Evolutionary conservation across 2,329 filamentous ascomycete genomes (phyloP), one percentile per base, ranked within the genome.

Genomic region (Phaeomoniella chlamydospora): DNA sequence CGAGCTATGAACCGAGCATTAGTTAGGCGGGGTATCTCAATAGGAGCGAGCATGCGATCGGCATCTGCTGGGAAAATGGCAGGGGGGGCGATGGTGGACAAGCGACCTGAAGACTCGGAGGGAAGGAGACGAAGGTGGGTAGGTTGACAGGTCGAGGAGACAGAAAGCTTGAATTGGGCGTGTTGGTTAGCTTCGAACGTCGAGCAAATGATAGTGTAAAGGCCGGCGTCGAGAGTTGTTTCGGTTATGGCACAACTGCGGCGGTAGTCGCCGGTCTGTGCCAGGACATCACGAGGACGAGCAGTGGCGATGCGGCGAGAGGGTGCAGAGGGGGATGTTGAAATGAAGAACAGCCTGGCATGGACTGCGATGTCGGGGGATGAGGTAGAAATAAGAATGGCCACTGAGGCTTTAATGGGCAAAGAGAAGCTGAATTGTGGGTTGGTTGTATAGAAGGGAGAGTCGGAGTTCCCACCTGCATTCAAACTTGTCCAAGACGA

Each of bases 211-310:
- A 43, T 31, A 2, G 45, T 48, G 39, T 96, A 98, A 0, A 67
- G 67, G 0, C 88, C 88, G 1, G 73, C 61, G 29, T 77, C 74
- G 13, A 94, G 60, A 14, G 62, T 49, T 4, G 72, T 60, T 42
- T 82, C 72, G 2, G 80, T 77, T 18, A 86, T 64, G 3, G 82
- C 81, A 51, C 80, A 83, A 17, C 81, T 80, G 17, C 79, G 76
- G 34, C 82, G 77, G 57, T 98, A 94, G 45, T 94, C 85, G n/a
- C 83, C 83, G 19, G 84, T 92, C 38, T 84, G 79, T 15, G 73
- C 72, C 15, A 92, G 70, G 29, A 96, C 74, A 51, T 94, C 87
- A 45, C 82, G 76, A 36, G 44, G 74, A 67, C 34, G 76, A 12
- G 94, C 68, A 15, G 72, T 62, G 13, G 75, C 70, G 1, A 90